phyloP scores from a whole-genome alignment of 1,139 yeast species.

The Blastobotrys niveus region DNA sequence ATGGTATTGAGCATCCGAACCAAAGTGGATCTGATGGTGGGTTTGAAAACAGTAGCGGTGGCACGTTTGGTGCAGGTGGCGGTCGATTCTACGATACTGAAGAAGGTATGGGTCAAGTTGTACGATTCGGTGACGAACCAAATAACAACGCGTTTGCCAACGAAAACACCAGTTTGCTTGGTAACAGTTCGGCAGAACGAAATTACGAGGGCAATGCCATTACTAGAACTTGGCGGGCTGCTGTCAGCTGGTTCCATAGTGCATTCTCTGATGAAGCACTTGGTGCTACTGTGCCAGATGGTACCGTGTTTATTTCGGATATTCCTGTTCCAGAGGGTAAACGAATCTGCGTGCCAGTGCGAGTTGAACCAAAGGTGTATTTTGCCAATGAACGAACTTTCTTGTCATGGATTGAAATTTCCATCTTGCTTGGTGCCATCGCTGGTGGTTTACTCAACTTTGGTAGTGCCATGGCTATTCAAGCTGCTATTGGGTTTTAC shows the following conservation, averaged over 20 bases:
- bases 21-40: slow-evolving; percentile 36
- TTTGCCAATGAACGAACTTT: slow-evolving; percentile 98
- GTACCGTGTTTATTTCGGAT: slow-evolving; percentile 63
- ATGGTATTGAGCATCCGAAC: slow-evolving; percentile 57
- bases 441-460: slow-evolving; percentile 92
- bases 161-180: slow-evolving; percentile 31
- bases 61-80: slow-evolving; percentile 9
- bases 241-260: slow-evolving; percentile 25
- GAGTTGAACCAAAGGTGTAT: slow-evolving; percentile 97
- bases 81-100: slow-evolving; percentile 23
- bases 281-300: slow-evolving; percentile 69
- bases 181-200: slow-evolving; percentile 3
- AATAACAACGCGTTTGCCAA: slow-evolving; percentile 17
- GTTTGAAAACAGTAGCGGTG: slow-evolving; percentile 25
- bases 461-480: slow-evolving; percentile 71
- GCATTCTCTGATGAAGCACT: slow-evolving; percentile 41
- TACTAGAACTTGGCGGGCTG: not conserved
- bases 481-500: slow-evolving; percentile 89
- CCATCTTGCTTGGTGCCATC: slow-evolving; percentile 87
- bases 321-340: slow-evolving; percentile 65
- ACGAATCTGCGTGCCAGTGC: slow-evolving; percentile 90
- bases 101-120: slow-evolving; percentile 16
- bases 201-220: slow-evolving; percentile 10
- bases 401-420: slow-evolving; percentile 92
- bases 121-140: slow-evolving; percentile 7